Evolutionary conservation across 108 stramenopile species (phyloP), one percentile per base, ranked within the genome.

Genomic region (Cyclotella sp.): DNA sequence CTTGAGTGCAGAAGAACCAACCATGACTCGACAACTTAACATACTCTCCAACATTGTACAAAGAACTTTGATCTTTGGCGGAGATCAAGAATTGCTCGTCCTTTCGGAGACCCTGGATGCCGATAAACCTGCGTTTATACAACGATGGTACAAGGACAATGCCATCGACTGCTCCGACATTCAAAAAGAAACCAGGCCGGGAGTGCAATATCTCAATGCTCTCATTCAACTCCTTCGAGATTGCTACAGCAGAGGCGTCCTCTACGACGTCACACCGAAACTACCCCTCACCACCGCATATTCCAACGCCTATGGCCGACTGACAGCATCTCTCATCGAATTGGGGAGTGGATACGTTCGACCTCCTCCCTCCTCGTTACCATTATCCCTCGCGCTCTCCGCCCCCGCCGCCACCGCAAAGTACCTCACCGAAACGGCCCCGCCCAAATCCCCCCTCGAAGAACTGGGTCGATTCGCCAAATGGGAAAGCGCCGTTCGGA

Each of bases 1-100:
- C 1, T 71, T 93, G 44, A 89, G 91, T 70, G 84, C 85, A 0
- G 84, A 88, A 68, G 92, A 92, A 75, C 90, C 90, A 14, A 89
- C 83, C 68, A 92, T 92, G 87, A 95, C 94, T n/a, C 59, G 90
- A 64, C 92, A 95, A 78, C 79, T 95, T 28, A 95, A 95, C 76
- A 85, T 88, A 9, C 65, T 95, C 9, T 90, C 92, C 10, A 93
- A 95, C 49, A 89, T 95, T 78, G 92, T 88, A 2, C 75, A 84
- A 53, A 66, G 94, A 39, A 86, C 88, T 10, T 81, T 95, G 0
- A 79, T 95, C 27, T 93, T 93, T 84, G 94, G 94, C 46, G 89
- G 90, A 21, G 92, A 93, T 66, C 87, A 90, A 66, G 94, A 95
- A 66, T 74, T 95, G 53, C 70, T 91, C 29, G 85, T 93, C 0